Evolutionary conservation across 1,139 yeast species (phyloP), one percentile per base, ranked within the genome.

Genomic region (Debaryomycetaceae sp.): DNA sequence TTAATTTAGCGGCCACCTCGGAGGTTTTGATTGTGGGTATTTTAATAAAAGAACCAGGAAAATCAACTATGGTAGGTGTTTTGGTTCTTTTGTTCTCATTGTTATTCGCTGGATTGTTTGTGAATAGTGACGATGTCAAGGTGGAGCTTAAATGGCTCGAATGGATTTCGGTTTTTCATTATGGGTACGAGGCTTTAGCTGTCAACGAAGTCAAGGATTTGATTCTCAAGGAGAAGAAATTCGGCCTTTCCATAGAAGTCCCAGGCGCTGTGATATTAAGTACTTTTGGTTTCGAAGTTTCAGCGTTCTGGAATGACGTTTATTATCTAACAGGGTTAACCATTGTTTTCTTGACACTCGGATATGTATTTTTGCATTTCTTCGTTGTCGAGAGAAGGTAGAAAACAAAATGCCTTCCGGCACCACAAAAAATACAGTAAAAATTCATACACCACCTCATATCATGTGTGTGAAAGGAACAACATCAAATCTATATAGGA

Each of bases 231-330:
- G 99, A 93, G 60, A 84, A 83, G 61, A 93, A 93, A 65, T 93
- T 84, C 58, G 99, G 99, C 0, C 75, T 93, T 38, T 87, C 93
- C 42, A 93, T 93, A 53, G 97, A 90, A 64, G 95, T 93, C n/a
- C 99, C 99, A 0, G 99, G 99, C 5, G 98, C 99, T 1, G 95
- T 96, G 1, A 93, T 93, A 48, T 75, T 93, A 53, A 87, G 95
- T 54, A 90, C 98, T 0, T 93, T 93, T 71, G 99, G 99, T 0
- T 93, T 93, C 64, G 80, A 87, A 51, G 91, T 88, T 17, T 80
- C 83, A 36, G 95, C 93, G 1, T 77, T 87, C 49, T 68, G 81
- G 68, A 69, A 72, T 37, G 98, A 93, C 62, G 74, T 85, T 22
- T 54, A 69, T 6, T 77, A 74, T 36, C 71, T 88, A 46, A 69